phyloP scores from a whole-genome alignment of 2,329 filamentous ascomycete genomes.

The Bretziella fagacearum region DNA sequence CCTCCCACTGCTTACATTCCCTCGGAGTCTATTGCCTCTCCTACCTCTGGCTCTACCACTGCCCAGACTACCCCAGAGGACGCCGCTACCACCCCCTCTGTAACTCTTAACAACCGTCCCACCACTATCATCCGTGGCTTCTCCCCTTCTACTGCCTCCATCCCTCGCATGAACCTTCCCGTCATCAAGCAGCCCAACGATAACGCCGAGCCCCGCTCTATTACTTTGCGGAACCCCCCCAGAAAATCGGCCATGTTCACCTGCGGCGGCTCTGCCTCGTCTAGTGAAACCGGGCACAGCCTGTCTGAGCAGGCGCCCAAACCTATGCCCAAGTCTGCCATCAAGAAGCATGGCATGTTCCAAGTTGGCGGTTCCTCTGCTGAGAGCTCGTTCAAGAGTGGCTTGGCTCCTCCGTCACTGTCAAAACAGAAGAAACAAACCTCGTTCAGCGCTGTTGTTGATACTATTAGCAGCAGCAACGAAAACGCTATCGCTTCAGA shows the following conservation, averaged over 20 bases:
- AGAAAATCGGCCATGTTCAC: slow-evolving; percentile 50
- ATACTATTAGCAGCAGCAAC: slow-evolving; percentile 46
- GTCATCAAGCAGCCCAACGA: background rate
- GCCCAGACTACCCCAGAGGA: too few species aligned
- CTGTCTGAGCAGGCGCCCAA: slow-evolving; percentile 22
- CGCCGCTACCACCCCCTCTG: background rate
- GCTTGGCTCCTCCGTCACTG: slow-evolving; percentile 21
- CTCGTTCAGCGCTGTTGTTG: slow-evolving; percentile 64
- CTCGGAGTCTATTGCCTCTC: slow-evolving; percentile 11
- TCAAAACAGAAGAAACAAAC: slow-evolving; percentile 52
- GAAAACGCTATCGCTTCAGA: slow-evolving; percentile 32
- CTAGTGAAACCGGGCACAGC: slow-evolving; percentile 36
- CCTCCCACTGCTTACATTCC: slow-evolving; percentile 14
- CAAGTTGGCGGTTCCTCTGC: slow-evolving; percentile 47
- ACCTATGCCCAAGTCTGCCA: slow-evolving; percentile 21
- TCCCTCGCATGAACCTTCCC: slow-evolving; percentile 9
- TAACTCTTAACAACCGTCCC: slow-evolving; percentile 28
- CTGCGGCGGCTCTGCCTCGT: slow-evolving; percentile 69
- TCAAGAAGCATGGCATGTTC: slow-evolving; percentile 28
- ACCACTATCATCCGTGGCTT: slow-evolving; percentile 53
- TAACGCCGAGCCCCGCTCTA: slow-evolving; percentile 22
- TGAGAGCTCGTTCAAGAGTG: slow-evolving; percentile 54
- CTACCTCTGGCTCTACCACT: background rate
- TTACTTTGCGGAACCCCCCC: slow-evolving; percentile 47
- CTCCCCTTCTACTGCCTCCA: slow-evolving; percentile 39